Evolutionary conservation across 192 early-diverging fungal species (phyloP).

Genomic region (Geranomyces michiganensis): DNA sequence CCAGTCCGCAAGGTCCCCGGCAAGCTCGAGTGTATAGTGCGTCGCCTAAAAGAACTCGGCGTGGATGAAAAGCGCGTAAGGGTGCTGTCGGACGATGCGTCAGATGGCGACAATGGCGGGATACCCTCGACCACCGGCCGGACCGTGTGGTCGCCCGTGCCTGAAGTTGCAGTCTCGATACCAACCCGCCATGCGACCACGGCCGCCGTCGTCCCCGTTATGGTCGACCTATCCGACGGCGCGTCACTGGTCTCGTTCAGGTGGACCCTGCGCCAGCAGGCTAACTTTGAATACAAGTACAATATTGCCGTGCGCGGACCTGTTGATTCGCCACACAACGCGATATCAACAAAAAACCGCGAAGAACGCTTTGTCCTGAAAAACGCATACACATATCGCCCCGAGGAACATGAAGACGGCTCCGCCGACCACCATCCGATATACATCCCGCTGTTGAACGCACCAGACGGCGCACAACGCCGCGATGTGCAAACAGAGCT

Average conservation of each 20-base stretch:
- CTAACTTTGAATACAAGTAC: slow-evolving; percentile 4
- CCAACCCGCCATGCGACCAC: slow-evolving; percentile 8
- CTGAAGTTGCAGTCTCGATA: slow-evolving; percentile 14
- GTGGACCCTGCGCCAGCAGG: slow-evolving; percentile 24
- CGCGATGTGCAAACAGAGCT: slow-evolving; percentile 1
- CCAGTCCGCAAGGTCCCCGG: slow-evolving; percentile 21
- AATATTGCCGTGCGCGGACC: neutral
- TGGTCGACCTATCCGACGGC: neutral
- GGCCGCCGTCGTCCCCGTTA: slow-evolving; percentile 8
- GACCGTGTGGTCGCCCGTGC: slow-evolving; percentile 19
- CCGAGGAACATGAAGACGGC: neutral
- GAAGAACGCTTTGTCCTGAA: slow-evolving; percentile 3
- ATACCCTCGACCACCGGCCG: neutral
- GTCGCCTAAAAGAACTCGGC: neutral
- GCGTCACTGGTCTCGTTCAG: slow-evolving; percentile 1
- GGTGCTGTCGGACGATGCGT: neutral
- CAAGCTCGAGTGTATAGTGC: neutral
- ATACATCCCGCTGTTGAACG: neutral
- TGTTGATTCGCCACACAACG: slow-evolving; percentile 12
- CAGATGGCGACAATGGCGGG: neutral
- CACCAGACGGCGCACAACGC: neutral
- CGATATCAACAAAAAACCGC: neutral
- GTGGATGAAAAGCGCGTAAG: slow-evolving; percentile 5
- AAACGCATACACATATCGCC: neutral
- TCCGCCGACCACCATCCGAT: neutral